phyloP scores from a whole-genome alignment of 1,284 basidiomycete species.

The Malassezia brasiliensis region DNA sequence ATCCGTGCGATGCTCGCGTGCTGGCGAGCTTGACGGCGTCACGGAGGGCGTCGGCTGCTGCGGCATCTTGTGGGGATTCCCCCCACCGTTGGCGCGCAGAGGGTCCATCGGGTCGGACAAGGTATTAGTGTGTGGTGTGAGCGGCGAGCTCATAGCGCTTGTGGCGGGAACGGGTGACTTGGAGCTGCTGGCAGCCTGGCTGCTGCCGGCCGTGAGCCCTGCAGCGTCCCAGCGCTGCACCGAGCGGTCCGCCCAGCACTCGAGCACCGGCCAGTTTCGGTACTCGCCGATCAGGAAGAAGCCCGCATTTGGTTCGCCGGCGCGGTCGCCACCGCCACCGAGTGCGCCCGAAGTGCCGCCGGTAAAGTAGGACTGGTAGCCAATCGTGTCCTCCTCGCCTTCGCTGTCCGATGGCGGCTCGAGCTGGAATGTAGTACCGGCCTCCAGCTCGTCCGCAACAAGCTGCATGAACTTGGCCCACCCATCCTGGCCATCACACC shows the following conservation, averaged over 20 bases:
- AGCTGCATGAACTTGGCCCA: constrained; percentile 91
- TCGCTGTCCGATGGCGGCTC: constrained; percentile 20
- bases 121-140: constrained; percentile 8
- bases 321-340: constrained; percentile 36
- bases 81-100: neutral
- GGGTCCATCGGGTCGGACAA: constrained; percentile 4
- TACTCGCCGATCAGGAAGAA: constrained; percentile 41
- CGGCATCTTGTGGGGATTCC: constrained; percentile 18
- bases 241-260: constrained; percentile 45
- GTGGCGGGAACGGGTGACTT: constrained; percentile 18
- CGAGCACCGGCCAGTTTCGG: constrained; percentile 43
- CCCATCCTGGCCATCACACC: constrained; percentile 67
- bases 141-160: constrained; percentile 14
- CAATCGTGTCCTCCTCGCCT: constrained; percentile 36
- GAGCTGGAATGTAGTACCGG: constrained; percentile 56
- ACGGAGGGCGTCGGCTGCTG: constrained; percentile 20
- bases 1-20: constrained; percentile 16
- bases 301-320: constrained; percentile 33
- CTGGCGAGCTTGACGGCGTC: constrained; percentile 20
- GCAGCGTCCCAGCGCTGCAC: constrained; percentile 36
- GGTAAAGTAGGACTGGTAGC: constrained; percentile 43
- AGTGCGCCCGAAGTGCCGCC: constrained; percentile 27
- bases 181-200: constrained; percentile 5
- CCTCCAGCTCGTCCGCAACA: constrained; percentile 86
- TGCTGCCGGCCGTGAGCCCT: constrained; percentile 25